Percentiles rank a stretch among this genome's conserved stretches.
Evolutionary conservation across 2,329 filamentous ascomycete species (phyloP).

Genomic region (Neobulgaria alba): DNA sequence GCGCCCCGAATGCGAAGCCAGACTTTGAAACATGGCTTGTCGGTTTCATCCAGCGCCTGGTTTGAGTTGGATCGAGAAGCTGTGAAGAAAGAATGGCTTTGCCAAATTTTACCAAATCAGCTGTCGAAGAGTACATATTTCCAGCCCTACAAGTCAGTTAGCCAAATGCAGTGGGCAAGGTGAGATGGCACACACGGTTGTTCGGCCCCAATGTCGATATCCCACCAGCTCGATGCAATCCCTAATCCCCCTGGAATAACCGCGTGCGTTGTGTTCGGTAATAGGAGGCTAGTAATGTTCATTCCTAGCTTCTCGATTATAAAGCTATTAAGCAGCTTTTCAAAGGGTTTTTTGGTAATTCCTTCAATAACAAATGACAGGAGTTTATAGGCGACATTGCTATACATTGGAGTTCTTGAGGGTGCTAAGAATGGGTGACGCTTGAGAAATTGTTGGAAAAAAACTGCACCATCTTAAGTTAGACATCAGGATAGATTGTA

Average conservation of each 20-base stretch:
- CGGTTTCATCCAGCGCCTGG: slow-evolving; percentile 12
- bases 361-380: slow-evolving; percentile 31
- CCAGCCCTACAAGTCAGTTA: slow-evolving; percentile 9
- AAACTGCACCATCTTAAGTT: no score
- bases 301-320: slow-evolving; percentile 24
- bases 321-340: slow-evolving; percentile 23
- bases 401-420: slow-evolving; percentile 28
- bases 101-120: slow-evolving; percentile 6
- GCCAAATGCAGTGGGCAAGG: no score
- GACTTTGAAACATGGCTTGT: slow-evolving; percentile 7
- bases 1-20: slow-evolving; percentile 7
- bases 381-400: slow-evolving; percentile 31
- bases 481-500: no score
- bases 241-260: no score
- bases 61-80: slow-evolving; percentile 5
- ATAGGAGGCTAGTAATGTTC: slow-evolving; percentile 27
- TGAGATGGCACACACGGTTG: no score
- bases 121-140: slow-evolving; percentile 1
- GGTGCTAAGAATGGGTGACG: no score
- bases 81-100: slow-evolving; percentile 9
- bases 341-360: slow-evolving; percentile 29
- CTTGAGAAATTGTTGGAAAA: no score
- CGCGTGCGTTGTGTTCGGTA: slow-evolving; percentile 11
- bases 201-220: no score
- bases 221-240: no score